Percentiles rank a stretch among this genome's conserved stretches.
phyloP scores from a whole-genome alignment of 257 asterid genomes.

The Rubia yunnanensis region DNA sequence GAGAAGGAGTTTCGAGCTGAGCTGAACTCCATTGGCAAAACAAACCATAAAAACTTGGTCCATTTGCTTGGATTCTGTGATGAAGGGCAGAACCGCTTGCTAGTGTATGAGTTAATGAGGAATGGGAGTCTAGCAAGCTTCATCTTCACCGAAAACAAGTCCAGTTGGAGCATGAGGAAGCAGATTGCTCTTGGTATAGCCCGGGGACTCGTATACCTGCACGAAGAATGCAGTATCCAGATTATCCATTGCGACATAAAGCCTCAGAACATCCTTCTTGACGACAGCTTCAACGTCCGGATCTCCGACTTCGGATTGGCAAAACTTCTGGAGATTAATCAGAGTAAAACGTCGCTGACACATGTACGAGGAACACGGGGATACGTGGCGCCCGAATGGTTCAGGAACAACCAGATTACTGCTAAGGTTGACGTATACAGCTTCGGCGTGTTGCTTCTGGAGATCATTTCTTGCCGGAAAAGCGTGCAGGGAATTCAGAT shows the following conservation, averaged over 20 bases:
- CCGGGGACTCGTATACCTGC: not conserved
- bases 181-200: not conserved
- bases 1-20: constrained; percentile 24
- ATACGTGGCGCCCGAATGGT: constrained; percentile 40
- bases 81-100: constrained; percentile 18
- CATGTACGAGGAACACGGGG: constrained; percentile 35
- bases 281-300: constrained; percentile 19
- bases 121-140: constrained; percentile 26
- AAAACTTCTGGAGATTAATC: constrained; percentile 28
- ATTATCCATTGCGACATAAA: constrained; percentile 1
- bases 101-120: constrained; percentile 31
- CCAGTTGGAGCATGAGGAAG: constrained; percentile 27
- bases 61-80: constrained; percentile 3
- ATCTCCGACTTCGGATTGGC: constrained; percentile 38
- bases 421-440: constrained; percentile 34
- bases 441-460: constrained; percentile 28
- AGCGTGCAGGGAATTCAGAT: constrained; percentile 6
- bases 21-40: not conserved
- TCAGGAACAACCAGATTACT: constrained; percentile 20
- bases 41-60: not conserved
- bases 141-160: constrained; percentile 16
- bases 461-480: constrained; percentile 25
- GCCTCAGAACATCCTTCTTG: constrained; percentile 36
- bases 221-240: not conserved
- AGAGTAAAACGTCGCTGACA: constrained; percentile 20